Base-by-base conservation (phyloP, 495 filamentous ascomycete species). In the Hypomontagnella submonticulosa region DNA sequence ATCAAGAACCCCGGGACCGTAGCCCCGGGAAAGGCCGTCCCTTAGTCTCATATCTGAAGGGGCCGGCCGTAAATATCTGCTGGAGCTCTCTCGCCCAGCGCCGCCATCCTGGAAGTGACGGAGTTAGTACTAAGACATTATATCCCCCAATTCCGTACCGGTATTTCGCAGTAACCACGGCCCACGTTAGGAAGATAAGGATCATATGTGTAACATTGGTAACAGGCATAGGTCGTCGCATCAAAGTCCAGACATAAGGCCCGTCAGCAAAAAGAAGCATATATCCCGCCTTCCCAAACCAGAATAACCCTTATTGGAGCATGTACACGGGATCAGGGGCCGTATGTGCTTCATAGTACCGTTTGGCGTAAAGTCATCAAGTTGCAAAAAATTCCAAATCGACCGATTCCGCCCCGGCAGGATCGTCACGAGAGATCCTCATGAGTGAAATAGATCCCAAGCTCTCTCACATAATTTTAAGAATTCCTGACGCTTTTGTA, bases 371-470 rank as follows among this genome's bases (percentile, higher is more conserved):
- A 60, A 59, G 52, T 69, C 72, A 46, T 74, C 23, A 69, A 44
- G 30, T 67, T 67, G 55, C 56, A 61, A 47, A 18, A 52, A 66
- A 72, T 61, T 61, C 48, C 65, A 66, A 47, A 54, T 47, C 42
- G 41, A 63, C 32, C 52, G 37, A 63, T 36, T 50, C 55, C 13
- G 30, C 47, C 47, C 27, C 23, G 38, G 50, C 44, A 56, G 37
- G 50, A 48, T 47, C 27, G 36, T 49, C 34, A 53, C 36, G 3
- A 10, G 37, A 11, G 53, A 12, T 44, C 88, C 80, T 88, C 80
- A 99, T 48, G 93, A 97, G 80, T 98, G 95, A 74, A 99, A 96
- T 51, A 99, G 73, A 79, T 99, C 95, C 95, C 95, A 99, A 19
- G 94, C 94, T 70, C 92, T 82, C 49, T 89, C 87, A 71, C 95